Percentiles rank a stretch among this genome's conserved stretches.
These are phyloP conservation scores for Teratosphaeriaceae sp. DNA, from an alignment of 2,329 filamentous ascomycete species.

Conservation along the genomic window DNA sequence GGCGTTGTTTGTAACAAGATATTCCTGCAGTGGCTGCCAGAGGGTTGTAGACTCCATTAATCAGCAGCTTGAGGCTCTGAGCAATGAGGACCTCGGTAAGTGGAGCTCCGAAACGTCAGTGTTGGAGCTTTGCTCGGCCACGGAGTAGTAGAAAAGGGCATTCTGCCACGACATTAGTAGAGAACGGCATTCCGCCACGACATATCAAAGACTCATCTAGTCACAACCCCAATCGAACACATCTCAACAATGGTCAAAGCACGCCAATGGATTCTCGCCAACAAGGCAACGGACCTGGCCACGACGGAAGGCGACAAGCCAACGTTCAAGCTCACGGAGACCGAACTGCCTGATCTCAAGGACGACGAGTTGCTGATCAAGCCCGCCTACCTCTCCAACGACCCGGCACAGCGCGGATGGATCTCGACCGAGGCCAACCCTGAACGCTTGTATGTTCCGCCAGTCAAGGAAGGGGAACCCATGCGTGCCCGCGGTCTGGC, in stretches of 20 bases:
- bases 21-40: no score
- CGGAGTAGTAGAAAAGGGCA: no score
- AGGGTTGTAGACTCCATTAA: no score
- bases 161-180: no score
- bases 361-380: constrained; percentile 42
- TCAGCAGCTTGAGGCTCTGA: no score
- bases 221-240: background rate
- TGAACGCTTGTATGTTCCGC: constrained; percentile 40
- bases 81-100: no score
- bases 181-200: no score
- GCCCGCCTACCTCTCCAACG: constrained; percentile 44
- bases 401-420: constrained; percentile 48
- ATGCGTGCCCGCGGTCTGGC: constrained; percentile 35
- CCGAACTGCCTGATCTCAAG: constrained; percentile 18
- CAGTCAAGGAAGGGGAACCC: constrained; percentile 35
- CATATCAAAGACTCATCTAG: background rate
- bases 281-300: constrained; percentile 32
- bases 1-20: no score
- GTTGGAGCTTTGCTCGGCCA: no score
- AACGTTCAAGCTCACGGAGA: constrained; percentile 35
- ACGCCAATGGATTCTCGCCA: constrained; percentile 38
- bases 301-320: constrained; percentile 31
- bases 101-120: no score
- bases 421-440: constrained; percentile 30
- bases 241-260: constrained; percentile 13